Base-by-base conservation (phyloP, 2,329 filamentous ascomycete genomes). In the Plectosphaerella cucumerina region DNA sequence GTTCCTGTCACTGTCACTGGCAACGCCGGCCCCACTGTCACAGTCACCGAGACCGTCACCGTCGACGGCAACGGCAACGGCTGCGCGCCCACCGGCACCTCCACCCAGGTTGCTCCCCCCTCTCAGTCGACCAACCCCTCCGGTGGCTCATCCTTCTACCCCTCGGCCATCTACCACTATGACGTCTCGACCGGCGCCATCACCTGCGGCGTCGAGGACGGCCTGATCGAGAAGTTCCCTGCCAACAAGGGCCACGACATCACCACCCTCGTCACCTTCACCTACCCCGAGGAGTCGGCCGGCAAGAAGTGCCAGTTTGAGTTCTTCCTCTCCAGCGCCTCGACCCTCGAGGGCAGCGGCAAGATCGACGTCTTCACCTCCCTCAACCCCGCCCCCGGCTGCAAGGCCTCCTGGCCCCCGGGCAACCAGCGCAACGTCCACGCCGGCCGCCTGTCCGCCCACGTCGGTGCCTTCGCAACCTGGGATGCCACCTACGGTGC, bases 311-410 rank as follows among this genome's bases (percentile, higher is more conserved):
- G 63, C 56, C 56, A 56, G 23, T 57, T 66, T 41, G 49, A 52
- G 46, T 65, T 66, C 56, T 57, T 48, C 47, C 59, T 64, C 22
- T 49, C 56, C 50, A 14, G 9, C 26, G 48, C 47, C 43, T 56
- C 56, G 6, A 52, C 50, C 10, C 51, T 52, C 14, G 49, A 47
- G 18, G 62, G 60, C 34, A 63, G 57, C 52, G 23, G 43, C 18
- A 60, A 60, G 52, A 50, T 66, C 31, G 63, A 65, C 52, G 39
- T 66, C 42, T 66, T 59, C 54, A 59, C 58, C 18, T 61, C 57
- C 31, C 41, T 48, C 17, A 37, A 47, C 33, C 58, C 61, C 12
- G 60, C 62, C 2, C 58, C 59, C 5, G 49, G 41, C 12, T 60
- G 59, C 17, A 46, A 53, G 2, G 6, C 48, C 12, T 46, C 51